Conservation (phyloP, 2,329 filamentous ascomycete genomes). For the Dactylellina haptotyla region DNA sequence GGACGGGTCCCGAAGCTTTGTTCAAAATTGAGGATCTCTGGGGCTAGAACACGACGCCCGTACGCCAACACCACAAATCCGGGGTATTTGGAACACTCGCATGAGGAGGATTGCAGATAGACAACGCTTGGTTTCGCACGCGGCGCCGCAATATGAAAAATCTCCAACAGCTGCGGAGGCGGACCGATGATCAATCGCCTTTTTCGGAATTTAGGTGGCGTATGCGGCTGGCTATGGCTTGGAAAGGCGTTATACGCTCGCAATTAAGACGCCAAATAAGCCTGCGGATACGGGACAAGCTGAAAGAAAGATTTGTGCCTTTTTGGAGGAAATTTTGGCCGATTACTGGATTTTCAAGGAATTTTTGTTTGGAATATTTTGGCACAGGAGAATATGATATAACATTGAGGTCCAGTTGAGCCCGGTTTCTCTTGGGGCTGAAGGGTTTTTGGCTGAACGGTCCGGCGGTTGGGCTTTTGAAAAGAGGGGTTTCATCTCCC, state of each 20-base stretch:
- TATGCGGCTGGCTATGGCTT: conserved; percentile 1
- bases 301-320: neutral
- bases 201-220: neutral
- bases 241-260: conserved; percentile 12
- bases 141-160: too few relatives aligned
- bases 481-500: conserved; percentile 23
- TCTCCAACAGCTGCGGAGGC: neutral
- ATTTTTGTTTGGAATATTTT: neutral
- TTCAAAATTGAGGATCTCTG: neutral
- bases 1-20: neutral
- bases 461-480: neutral
- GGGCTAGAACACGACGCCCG: neutral
- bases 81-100: neutral
- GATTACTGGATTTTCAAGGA: neutral
- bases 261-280: conserved; percentile 8
- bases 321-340: neutral
- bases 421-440: neutral
- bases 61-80: neutral
- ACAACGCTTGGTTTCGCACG: too few relatives aligned
- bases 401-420: neutral
- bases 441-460: neutral
- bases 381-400: conserved; percentile 2
- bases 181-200: conserved; percentile 1
- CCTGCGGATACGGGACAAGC: neutral
- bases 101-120: neutral